Conservation (phyloP, 2,329 filamentous ascomycete species). For the Colletotrichum sp. region DNA sequence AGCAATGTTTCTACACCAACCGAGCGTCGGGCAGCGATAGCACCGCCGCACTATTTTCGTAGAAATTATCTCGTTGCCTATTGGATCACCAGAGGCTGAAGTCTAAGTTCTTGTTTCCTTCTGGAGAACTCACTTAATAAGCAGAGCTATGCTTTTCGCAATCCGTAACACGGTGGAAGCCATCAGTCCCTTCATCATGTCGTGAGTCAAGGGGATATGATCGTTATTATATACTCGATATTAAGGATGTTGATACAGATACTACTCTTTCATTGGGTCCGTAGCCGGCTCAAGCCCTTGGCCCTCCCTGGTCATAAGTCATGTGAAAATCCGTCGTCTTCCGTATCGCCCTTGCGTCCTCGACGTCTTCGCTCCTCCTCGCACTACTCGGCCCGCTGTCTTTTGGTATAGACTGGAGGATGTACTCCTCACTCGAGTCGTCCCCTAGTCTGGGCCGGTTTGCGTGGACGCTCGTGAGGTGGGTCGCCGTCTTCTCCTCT, state of each 20-base stretch:
- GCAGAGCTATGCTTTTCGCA: not conserved
- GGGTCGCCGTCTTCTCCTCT: slow-evolving; percentile 28
- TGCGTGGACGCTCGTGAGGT: slow-evolving; percentile 29
- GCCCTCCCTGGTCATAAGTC: slow-evolving; percentile 30
- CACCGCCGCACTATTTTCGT: not conserved
- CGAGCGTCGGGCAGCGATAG: not conserved
- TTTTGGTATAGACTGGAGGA: slow-evolving; percentile 28
- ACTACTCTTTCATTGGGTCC: not conserved
- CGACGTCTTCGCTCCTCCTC: slow-evolving; percentile 4
- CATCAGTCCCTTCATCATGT: not conserved
- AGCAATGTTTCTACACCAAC: not conserved
- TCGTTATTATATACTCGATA: not conserved
- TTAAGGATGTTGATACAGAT: not conserved
- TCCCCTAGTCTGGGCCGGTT: slow-evolving; percentile 16
- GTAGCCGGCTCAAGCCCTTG: not conserved
- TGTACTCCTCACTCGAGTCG: slow-evolving; percentile 39
- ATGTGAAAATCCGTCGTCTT: slow-evolving; percentile 41
- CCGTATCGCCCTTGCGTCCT: slow-evolving; percentile 31
- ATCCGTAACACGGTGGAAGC: not conserved
- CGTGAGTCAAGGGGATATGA: not conserved
- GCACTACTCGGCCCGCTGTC: not conserved
- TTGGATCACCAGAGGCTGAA: not conserved
- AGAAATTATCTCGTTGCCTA: not conserved
- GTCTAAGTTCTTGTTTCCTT: not conserved
- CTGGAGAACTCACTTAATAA: not conserved